Evolutionary conservation across 2,329 filamentous ascomycete genomes (phyloP).

Genomic region (Cladosporium sp.): DNA sequence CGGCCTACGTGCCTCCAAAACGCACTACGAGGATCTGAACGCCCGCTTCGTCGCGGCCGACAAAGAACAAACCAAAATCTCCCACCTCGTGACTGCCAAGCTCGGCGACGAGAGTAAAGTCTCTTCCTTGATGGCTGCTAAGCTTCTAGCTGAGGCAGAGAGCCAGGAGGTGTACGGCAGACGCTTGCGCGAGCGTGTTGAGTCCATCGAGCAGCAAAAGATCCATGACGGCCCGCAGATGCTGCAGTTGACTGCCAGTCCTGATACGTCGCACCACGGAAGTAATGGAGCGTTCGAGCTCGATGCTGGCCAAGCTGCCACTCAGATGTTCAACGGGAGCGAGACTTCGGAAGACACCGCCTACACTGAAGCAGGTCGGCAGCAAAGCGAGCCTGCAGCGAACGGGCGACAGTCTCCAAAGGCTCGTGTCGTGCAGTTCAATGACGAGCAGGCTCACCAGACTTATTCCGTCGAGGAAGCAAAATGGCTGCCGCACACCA

Average conservation of each 20-base stretch:
- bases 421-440: background rate
- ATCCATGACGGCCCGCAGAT: background rate
- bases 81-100: background rate
- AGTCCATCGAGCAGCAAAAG: background rate
- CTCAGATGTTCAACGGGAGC: background rate
- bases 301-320: background rate
- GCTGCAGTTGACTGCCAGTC: background rate
- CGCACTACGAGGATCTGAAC: background rate
- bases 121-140: background rate
- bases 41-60: background rate
- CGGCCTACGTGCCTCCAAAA: background rate
- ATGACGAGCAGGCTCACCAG: background rate
- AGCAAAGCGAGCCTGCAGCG: background rate
- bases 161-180: background rate
- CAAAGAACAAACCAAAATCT: background rate
- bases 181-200: slow-evolving; percentile 3
- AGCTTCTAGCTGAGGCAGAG: slow-evolving; percentile 5
- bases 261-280: background rate
- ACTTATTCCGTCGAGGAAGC: too few relatives aligned
- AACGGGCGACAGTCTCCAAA: background rate
- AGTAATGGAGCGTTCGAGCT: background rate
- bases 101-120: background rate
- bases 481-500: slow-evolving; percentile 42
- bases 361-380: background rate
- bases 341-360: background rate